Evolutionary conservation across 1,284 basidiomycete species (phyloP), one percentile per base, ranked within the genome.

Genomic region (Kwoniella shivajii): DNA sequence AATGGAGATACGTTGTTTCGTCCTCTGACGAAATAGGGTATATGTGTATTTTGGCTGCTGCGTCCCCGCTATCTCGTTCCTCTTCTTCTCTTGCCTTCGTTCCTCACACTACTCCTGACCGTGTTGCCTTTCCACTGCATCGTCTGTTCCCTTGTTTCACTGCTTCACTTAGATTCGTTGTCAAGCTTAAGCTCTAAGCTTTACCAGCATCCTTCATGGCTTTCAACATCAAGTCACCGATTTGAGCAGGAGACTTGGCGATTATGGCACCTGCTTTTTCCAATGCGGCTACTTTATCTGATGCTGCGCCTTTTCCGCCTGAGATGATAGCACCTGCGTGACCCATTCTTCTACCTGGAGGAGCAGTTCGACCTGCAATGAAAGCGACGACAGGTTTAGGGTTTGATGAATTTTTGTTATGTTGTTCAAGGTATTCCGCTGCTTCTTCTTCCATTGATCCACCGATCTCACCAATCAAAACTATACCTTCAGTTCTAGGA

Each of bases 361-460:
- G 96, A 41, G 96, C 96, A 52, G 96, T 99, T 54, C 89, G 88
- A 57, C 93, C 96, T 59, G 96, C 96, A 72, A 99, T 98, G 80
- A 99, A 99, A 51, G 89, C 90, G 57, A 99, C 92, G 41, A 99
- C 92, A 53, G 96, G 96, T 80, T 99, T 99, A 63, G 91, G 91
- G 69, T 88, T 84, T 60, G 81, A 80, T 41, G 89, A 84, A 41
- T 89, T 91, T 80, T 91, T 89, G 85, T 99, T 99, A 83, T 92
- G 88, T 78, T 86, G 83, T 76, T 90, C 88, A 56, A 99, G 83
- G 80, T 94, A 96, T 71, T 94, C 96, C 4, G 96, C 96, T 16
- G 96, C 96, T 67, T 99, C 95, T 78, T 99, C 96, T 80, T 99
- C 96, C 94, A 98, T 99, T 18, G 89, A 88, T 27, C 96, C 96